These are phyloP conservation scores for Hypoxylon subgilvum DNA, from an alignment of 495 filamentous ascomycete species.

Conservation along the genomic window DNA sequence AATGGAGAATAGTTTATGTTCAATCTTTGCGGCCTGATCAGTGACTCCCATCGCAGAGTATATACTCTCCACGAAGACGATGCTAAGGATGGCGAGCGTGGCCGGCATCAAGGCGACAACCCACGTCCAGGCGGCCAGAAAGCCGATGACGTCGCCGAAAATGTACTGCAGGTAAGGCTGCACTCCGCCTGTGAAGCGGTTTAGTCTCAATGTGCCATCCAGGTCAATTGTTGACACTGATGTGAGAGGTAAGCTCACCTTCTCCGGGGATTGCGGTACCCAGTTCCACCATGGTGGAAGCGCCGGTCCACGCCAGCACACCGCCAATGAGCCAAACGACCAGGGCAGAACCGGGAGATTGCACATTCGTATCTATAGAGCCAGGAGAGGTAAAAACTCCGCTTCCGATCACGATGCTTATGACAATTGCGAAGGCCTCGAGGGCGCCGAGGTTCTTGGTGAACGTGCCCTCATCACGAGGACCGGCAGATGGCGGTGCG, in stretches of 20 bases:
- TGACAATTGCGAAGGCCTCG: constrained; percentile 61
- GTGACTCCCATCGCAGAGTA: constrained; percentile 56
- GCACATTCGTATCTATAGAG: constrained; percentile 61
- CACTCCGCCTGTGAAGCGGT: constrained; percentile 48
- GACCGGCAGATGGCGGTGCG: constrained; percentile 4
- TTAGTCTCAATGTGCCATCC: neutral
- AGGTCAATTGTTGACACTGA: neutral
- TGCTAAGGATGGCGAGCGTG: constrained; percentile 62
- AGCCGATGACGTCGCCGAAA: constrained; percentile 61
- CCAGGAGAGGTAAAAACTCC: constrained; percentile 64
- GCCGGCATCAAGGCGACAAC: constrained; percentile 64
- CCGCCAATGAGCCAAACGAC: constrained; percentile 61
- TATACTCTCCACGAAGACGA: constrained; percentile 64
- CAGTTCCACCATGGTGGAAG: constrained; percentile 60
- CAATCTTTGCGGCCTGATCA: constrained; percentile 45
- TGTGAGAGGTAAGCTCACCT: constrained; percentile 36
- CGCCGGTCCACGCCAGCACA: constrained; percentile 63
- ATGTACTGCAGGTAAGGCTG: constrained; percentile 62
- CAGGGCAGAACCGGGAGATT: constrained; percentile 58
- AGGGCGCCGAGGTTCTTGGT: constrained; percentile 54
- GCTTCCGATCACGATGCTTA: constrained; percentile 62
- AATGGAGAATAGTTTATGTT: constrained; percentile 58
- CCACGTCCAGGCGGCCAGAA: constrained; percentile 64
- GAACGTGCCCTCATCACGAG: constrained; percentile 45
- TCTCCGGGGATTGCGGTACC: constrained; percentile 60